These are phyloP conservation scores for Dactylis glomerata DNA, from an alignment of 176 grass and related monocot species.

Conservation along the genomic window DNA sequence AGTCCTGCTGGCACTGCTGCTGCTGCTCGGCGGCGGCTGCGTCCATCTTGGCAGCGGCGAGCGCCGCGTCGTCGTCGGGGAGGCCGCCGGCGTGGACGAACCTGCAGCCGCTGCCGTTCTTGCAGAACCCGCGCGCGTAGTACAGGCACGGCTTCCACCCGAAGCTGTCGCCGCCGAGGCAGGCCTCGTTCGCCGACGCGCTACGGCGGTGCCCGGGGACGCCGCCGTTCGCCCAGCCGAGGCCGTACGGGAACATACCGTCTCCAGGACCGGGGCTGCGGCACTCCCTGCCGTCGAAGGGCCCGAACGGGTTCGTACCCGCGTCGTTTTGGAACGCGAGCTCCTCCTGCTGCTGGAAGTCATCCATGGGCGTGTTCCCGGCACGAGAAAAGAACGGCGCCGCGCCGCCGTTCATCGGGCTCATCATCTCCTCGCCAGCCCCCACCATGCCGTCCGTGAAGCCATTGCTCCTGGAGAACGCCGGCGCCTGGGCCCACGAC, in stretches of 20 bases:
- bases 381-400: constrained; percentile 46
- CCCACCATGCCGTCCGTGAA: not conserved
- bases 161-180: constrained; percentile 47
- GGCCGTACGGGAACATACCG: constrained; percentile 38
- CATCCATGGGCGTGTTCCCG: constrained; percentile 24
- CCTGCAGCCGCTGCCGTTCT: constrained; percentile 76
- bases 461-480: constrained; percentile 60
- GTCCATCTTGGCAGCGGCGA: constrained; percentile 38
- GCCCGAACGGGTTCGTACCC: constrained; percentile 1
- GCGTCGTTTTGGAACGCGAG: constrained; percentile 68
- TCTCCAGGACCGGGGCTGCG: constrained; percentile 36
- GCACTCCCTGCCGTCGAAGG: constrained; percentile 42
- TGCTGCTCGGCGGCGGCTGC: constrained; percentile 32
- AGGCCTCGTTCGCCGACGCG: constrained; percentile 60
- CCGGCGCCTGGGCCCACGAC: constrained; percentile 49
- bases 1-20: constrained; percentile 79
- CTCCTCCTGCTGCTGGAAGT: constrained; percentile 79
- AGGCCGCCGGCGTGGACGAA: constrained; percentile 82
- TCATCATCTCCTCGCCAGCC: constrained; percentile 48
- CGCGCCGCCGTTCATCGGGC: constrained; percentile 32
- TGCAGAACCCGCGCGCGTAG: constrained; percentile 88
- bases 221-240: constrained; percentile 41
- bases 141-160: constrained; percentile 90
- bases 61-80: constrained; percentile 41
- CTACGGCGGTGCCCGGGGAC: constrained; percentile 56